A percentile compares a stretch with the other conserved stretches of the same genome.
phyloP scores from a whole-genome alignment of 371 early-diverging fungal species.

The Mucor piriformis region DNA sequence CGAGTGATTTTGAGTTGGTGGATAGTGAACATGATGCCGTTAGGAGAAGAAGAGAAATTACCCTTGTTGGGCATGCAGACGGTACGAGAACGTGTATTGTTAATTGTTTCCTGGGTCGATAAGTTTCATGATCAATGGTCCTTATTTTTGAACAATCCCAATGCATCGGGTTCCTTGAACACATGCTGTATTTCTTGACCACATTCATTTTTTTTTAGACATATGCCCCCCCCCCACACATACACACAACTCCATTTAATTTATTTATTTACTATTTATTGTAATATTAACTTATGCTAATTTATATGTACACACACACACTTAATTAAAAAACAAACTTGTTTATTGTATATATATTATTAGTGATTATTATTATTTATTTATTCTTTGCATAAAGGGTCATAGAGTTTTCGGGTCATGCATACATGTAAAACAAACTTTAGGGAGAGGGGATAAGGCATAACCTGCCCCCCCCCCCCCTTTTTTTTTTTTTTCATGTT shows the following conservation, averaged over 20 bases:
- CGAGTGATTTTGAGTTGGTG: conserved; percentile 55
- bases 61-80: conserved; percentile 41
- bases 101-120: conserved; percentile 47
- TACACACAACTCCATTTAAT: not conserved
- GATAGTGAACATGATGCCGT: conserved; percentile 58
- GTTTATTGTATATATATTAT: not conserved
- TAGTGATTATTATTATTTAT: too few species aligned
- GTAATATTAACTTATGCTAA: too few species aligned
- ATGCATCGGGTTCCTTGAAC: conserved; percentile 1
- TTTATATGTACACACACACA: too few species aligned
- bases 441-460: not conserved
- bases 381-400: not conserved
- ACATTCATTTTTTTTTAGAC: not conserved
- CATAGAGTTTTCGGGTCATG: not conserved
- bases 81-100: conserved; percentile 49
- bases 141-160: conserved; percentile 11
- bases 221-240: too few species aligned
- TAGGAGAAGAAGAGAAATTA: conserved; percentile 50
- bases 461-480: too few species aligned
- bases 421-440: not conserved
- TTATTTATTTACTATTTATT: not conserved
- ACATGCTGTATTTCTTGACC: conserved; percentile 24
- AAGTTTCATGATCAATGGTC: conserved; percentile 37
- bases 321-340: not conserved
- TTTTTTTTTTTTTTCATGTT: not conserved